Conservation (phyloP, 805 yeast species). For the Candida easanensis region DNA sequence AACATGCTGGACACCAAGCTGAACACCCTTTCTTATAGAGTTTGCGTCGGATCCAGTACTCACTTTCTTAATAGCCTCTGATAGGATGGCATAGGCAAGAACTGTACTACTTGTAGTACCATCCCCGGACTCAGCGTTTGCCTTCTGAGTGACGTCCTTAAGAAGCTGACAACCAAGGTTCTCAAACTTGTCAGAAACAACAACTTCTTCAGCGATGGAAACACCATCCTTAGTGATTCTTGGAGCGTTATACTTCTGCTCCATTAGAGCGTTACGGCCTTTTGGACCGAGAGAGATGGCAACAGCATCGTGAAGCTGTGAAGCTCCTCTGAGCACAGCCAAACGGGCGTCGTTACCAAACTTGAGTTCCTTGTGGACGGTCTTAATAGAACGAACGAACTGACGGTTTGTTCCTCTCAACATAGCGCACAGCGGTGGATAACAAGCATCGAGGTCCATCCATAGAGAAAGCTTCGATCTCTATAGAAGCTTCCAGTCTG, state of each 20-base stretch:
- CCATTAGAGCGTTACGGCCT: slow-evolving; percentile 95
- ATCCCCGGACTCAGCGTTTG: slow-evolving; percentile 97
- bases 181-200: slow-evolving; percentile 85
- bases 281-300: slow-evolving; percentile 96
- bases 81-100: slow-evolving; percentile 90
- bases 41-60: slow-evolving; percentile 99
- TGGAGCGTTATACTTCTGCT: slow-evolving; percentile 95
- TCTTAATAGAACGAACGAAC: slow-evolving; percentile 22
- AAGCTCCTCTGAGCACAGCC: slow-evolving; percentile 89
- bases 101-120: slow-evolving; percentile 98
- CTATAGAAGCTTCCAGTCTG: too few relatives aligned
- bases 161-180: slow-evolving; percentile 93
- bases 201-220: slow-evolving; percentile 87
- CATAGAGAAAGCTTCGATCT: too few relatives aligned
- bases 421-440: not conserved
- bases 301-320: slow-evolving; percentile 92
- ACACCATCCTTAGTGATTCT: slow-evolving; percentile 99
- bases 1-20: slow-evolving; percentile 93
- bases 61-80: slow-evolving; percentile 93
- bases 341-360: slow-evolving; percentile 98
- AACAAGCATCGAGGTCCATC: too few relatives aligned
- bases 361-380: slow-evolving; percentile 81
- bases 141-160: slow-evolving; percentile 96
- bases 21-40: slow-evolving; percentile 96
- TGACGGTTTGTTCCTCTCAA: slow-evolving; percentile 3